Evolutionary conservation across 768 basidiomycete species (phyloP), one percentile per base, ranked within the genome.

Genomic region (Suillus spraguei): DNA sequence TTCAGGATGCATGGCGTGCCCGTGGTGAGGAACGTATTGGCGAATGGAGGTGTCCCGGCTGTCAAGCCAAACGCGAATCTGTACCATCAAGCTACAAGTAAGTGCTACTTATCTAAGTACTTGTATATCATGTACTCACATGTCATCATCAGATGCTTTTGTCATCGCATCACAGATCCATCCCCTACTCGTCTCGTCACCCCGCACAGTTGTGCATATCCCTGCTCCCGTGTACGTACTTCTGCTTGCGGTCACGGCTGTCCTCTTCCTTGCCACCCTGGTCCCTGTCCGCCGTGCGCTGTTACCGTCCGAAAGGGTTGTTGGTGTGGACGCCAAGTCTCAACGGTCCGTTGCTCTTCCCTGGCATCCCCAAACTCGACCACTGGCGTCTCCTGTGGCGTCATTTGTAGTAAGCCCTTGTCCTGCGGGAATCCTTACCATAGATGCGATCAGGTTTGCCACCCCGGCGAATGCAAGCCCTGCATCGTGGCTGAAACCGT

Each of bases 31-130:
- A 85, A 13, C 80, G 82, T 61, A 79, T 77, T 16, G 94, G 90
- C 0, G 88, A 93, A 71, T 99, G 97, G 97, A 82, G 90, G 60
- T 99, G 97, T 74, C 97, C 97, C 0, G 94, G 93, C 0, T 99
- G 97, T 78, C 95, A 96, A 70, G 85, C 87, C 1, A 88, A 87
- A 63, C 80, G 95, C n/a, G 82, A 82, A 28, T 28, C 28, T 28
- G 28, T 28, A 4, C 28, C 28, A 28, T 28, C 28, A 28, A 28
- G 28, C 28, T 28, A 28, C 28, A 28, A 28, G 28, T 28, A 28
- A 28, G 4, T 28, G 28, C 28, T 28, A 28, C 28, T 17, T 16
- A 28, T 58, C 35, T 4, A 2, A 28, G 28, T 55, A 1, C 11
- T 41, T 54, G 20, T 39, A 24, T 52, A 47, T 24, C 41, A n/a